Evolutionary conservation across 495 filamentous ascomycete species (phyloP).

Genomic region (Rusavskia elegans): DNA sequence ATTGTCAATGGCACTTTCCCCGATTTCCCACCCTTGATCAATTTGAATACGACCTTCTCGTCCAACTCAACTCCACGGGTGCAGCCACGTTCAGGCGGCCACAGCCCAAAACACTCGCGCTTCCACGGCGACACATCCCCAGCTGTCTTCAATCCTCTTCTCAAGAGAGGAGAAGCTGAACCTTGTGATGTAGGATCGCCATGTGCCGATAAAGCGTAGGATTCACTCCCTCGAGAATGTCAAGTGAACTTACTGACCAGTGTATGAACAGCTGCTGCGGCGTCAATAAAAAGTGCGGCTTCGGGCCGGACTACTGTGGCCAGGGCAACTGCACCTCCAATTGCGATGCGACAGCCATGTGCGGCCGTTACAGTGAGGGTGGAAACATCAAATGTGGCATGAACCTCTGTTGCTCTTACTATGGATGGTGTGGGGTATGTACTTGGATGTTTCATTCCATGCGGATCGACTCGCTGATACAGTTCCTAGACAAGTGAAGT

Average conservation of each 20-base stretch:
- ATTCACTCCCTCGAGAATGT: background rate
- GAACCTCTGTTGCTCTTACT: constrained; percentile 11
- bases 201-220: background rate
- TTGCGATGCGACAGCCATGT: constrained; percentile 9
- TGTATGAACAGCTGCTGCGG: background rate
- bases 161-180: background rate
- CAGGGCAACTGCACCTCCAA: constrained; percentile 3
- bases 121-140: background rate
- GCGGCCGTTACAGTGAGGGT: constrained; percentile 8
- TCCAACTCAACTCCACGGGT: background rate
- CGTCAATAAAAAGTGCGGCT: background rate
- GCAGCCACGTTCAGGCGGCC: background rate
- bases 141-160: background rate
- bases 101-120: background rate
- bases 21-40: background rate
- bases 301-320: background rate
- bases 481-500: background rate
- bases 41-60: background rate
- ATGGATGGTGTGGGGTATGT: constrained; percentile 7
- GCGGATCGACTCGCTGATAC: background rate
- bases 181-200: background rate
- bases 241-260: too few species aligned
- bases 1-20: background rate
- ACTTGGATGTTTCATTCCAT: background rate
- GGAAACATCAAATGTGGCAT: constrained; percentile 8